Conservation (phyloP, 768 basidiomycete species). For the Rhizopogon vulgaris region DNA sequence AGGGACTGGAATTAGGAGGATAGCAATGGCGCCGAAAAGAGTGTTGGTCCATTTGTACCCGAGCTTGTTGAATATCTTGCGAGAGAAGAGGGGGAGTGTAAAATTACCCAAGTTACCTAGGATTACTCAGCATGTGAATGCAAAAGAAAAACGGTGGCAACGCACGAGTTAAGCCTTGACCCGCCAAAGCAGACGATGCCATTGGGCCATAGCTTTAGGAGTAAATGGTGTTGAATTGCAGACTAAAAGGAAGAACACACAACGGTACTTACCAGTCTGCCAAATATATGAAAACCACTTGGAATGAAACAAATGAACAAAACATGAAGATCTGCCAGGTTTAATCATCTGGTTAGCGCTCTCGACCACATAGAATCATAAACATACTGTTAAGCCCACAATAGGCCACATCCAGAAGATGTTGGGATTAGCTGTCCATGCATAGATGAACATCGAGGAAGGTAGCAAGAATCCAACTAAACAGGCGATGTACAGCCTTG, state of each 20-base stretch:
- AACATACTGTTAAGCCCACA: slow-evolving; percentile 5
- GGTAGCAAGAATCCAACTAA: slow-evolving; percentile 48
- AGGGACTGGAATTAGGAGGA: slow-evolving; percentile 50
- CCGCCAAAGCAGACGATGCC: slow-evolving; percentile 63
- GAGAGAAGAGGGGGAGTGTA: slow-evolving; percentile 57
- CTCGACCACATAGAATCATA: not conserved
- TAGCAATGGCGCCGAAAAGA: slow-evolving; percentile 45
- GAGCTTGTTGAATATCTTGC: slow-evolving; percentile 50
- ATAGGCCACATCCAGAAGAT: slow-evolving; percentile 52
- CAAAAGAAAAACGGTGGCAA: not conserved
- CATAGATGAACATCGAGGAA: slow-evolving; percentile 60
- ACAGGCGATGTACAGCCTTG: slow-evolving; percentile 52
- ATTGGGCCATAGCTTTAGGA: slow-evolving; percentile 43
- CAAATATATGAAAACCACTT: slow-evolving; percentile 50
- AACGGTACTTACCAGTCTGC: slow-evolving; percentile 46
- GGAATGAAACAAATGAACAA: slow-evolving; percentile 47
- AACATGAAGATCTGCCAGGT: slow-evolving; percentile 38
- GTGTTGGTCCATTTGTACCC: slow-evolving; percentile 55
- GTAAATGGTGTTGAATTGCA: not conserved
- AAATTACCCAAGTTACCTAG: slow-evolving; percentile 44
- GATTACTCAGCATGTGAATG: not conserved
- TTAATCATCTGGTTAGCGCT: not conserved
- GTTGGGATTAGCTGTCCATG: slow-evolving; percentile 50
- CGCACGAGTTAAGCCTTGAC: slow-evolving; percentile 52
- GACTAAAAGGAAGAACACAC: not conserved